Evolutionary conservation across 768 basidiomycete species (phyloP).

Genomic region (Vishniacozyma victoriae): DNA sequence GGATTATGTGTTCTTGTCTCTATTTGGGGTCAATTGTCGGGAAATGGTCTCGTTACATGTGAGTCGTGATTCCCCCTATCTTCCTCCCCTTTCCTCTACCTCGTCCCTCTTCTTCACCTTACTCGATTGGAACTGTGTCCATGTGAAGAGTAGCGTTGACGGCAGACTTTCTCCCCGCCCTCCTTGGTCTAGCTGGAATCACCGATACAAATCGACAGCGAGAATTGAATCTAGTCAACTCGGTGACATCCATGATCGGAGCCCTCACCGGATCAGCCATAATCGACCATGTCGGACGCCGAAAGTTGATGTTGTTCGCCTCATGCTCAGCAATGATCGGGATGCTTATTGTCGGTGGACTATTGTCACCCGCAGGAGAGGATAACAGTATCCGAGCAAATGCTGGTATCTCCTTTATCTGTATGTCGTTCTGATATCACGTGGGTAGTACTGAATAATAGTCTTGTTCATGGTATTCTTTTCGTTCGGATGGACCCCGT

Average conservation of each 20-base stretch:
- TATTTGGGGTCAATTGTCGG: slow-evolving; percentile 50
- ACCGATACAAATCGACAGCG: slow-evolving; percentile 43
- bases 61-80: slow-evolving; percentile 2
- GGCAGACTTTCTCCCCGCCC: slow-evolving; percentile 41
- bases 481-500: slow-evolving; percentile 58
- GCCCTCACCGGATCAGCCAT: slow-evolving; percentile 48
- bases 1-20: slow-evolving; percentile 56
- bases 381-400: slow-evolving; percentile 48
- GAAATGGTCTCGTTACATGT: slow-evolving; percentile 53
- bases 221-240: slow-evolving; percentile 55
- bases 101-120: too few relatives aligned
- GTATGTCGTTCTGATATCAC: slow-evolving; percentile 10
- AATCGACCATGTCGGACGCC: slow-evolving; percentile 54
- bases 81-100: too few relatives aligned
- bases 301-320: slow-evolving; percentile 51
- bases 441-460: neutral
- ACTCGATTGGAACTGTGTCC: too few relatives aligned
- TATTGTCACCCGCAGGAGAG: slow-evolving; percentile 49
- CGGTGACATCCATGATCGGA: slow-evolving; percentile 52
- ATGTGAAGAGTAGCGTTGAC: neutral
- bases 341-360: slow-evolving; percentile 52
- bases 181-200: slow-evolving; percentile 44
- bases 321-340: slow-evolving; percentile 49
- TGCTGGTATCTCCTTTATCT: slow-evolving; percentile 55
- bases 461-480: slow-evolving; percentile 46